Base-by-base conservation (phyloP, 2,329 filamentous ascomycete genomes). In the Botrytis galanthina region DNA sequence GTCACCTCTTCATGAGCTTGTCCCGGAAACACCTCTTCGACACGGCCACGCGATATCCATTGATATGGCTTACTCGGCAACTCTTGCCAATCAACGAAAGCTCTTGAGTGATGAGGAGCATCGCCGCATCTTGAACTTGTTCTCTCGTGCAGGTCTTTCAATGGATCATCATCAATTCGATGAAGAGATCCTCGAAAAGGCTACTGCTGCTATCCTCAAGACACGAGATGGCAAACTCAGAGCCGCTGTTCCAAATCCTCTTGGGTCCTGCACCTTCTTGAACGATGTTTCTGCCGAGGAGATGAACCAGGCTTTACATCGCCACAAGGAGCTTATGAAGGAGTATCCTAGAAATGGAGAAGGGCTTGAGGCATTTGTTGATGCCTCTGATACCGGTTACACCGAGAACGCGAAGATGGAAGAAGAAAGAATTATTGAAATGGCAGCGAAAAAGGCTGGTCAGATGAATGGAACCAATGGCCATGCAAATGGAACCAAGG, bases 41-140 rank as follows among this genome's bases (percentile, higher is more conserved):
- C 91, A 93, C 80, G 91, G 91, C 5, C 91, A 93, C 79, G 91
- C 91, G 76, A 93, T 93, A 77, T 91, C 89, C 3, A 91, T 93
- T 75, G 91, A 93, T 80, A 93, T 93, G 91, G 91, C 91, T 0
- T 93, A 91, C 82, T 91, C 90, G 0, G 90, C 91, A 0, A 93
- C 91, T 0, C 84, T 93, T 6, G 89, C 91, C 29, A 87, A 90
- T 79, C 81, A 85, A 74, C 87, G 89, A n/a, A 88, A 89, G 6
- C 83, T 92, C 0, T 84, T 93, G 16, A 86, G 84, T 35, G 83
- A 88, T 62, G 84, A 83, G 1, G 90, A 93, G 76, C 89, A 92
- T 79, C 84, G 82, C 39, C 86, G 90, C 29, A 82, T 93, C 1
- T 83, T 93, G n/a, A 87, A 85, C 71, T 84, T 93, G 7, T 93